Percentiles rank a stretch among this genome's conserved stretches.
Evolutionary conservation across 164 flowering plant genomes (phyloP).

Genomic region (Amborella trichopoda): DNA sequence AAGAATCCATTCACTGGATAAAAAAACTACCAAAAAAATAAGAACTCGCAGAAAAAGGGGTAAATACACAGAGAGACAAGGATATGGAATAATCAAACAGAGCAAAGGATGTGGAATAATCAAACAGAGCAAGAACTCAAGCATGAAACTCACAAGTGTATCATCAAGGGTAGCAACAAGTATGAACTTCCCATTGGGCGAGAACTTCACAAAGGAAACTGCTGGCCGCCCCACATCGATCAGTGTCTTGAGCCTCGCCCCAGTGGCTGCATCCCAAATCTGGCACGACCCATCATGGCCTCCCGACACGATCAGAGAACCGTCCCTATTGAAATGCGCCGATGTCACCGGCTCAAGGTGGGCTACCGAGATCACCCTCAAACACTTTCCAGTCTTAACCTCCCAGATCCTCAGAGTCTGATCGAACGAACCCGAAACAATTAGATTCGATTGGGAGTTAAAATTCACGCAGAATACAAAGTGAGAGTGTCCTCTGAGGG

Average conservation of each 20-base stretch:
- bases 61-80: too few relatives aligned
- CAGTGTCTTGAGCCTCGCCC: conserved; percentile 44
- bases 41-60: too few relatives aligned
- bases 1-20: too few relatives aligned
- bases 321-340: conserved; percentile 76
- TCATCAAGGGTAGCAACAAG: conserved; percentile 92
- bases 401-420: conserved; percentile 87
- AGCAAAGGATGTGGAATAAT: too few relatives aligned
- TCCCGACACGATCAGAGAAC: conserved; percentile 75
- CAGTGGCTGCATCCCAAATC: conserved; percentile 76
- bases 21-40: too few relatives aligned
- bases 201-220: conserved; percentile 78
- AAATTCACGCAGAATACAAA: conserved; percentile 90
- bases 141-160: conserved; percentile 62
- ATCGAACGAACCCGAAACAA: conserved; percentile 87
- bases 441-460: conserved; percentile 66
- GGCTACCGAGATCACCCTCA: conserved; percentile 32
- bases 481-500: conserved; percentile 65
- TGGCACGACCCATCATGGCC: conserved; percentile 89
- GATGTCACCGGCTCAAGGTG: conserved; percentile 76
- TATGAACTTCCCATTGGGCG: conserved; percentile 92
- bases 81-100: too few relatives aligned
- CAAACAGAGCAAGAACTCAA: too few relatives aligned
- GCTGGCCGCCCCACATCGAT: conserved; percentile 61
- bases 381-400: conserved; percentile 56